Base-by-base conservation (phyloP, 1,284 basidiomycete species). In the Marasmius oreades region DNA sequence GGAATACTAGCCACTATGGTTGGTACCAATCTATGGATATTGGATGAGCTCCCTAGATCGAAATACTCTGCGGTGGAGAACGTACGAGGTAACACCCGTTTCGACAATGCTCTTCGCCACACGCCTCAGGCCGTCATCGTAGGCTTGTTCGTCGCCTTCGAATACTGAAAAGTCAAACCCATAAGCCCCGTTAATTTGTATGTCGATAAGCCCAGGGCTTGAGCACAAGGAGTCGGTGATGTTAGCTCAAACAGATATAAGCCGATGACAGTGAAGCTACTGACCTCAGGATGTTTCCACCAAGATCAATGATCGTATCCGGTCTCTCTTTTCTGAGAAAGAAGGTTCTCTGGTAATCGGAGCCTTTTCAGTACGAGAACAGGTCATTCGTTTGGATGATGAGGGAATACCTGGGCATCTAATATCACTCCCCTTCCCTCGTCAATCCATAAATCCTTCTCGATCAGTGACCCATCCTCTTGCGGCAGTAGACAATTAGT, bases 141-240 rank as follows among this genome's bases (percentile, higher is more conserved):
- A 95, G 0, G 72, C 74, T 44, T 80, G 77, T 58, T 92, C 88
- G 61, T 88, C 81, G 10, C 78, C 82, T 22, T 89, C 83, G 62
- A 85, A 88, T 12, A 93, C 82, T 16, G 90, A 92, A 65, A 95
- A 95, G 70, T 96, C 93, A 64, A 95, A 88, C n/a, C 90, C 88
- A 69, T 92, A 96, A 5, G 86, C 93, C 51, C 93, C 93, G 64
- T 96, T 93, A 62, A 93, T 85, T 65, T 93, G 91, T 26, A 88
- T 83, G 67, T 92, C 90, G 54, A 93, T 78, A 62, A 87, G 81
- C 0, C 90, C 90, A 3, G 91, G 89, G 63, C 88, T 89, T 51
- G 33, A 44, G 34, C 11, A 50, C 52, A 46, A 58, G 56, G 6
- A 57, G 48, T 18, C 5, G 20, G 39, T 20, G 48, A 36, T 58